phyloP scores from a whole-genome alignment of 2,329 filamentous ascomycete species.

The Harringtonia lauricola region DNA sequence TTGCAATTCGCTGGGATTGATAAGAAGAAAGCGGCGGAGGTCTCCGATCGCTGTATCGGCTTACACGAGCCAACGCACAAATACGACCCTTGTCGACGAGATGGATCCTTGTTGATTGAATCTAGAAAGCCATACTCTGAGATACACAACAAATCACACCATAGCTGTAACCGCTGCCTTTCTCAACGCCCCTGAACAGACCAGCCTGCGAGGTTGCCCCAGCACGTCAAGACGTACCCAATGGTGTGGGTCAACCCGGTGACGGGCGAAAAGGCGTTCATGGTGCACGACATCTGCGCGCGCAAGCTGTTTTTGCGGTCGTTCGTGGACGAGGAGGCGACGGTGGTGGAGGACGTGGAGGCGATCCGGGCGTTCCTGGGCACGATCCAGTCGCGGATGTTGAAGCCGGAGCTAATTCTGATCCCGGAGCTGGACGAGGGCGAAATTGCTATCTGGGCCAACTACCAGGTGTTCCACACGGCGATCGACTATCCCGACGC shows the following conservation, averaged over 20 bases:
- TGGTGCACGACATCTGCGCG: slow-evolving; percentile 29
- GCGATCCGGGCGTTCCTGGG: slow-evolving; percentile 24
- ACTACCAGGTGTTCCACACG: slow-evolving; percentile 29
- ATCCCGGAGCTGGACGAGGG: slow-evolving; percentile 27
- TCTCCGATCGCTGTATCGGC: too few species aligned
- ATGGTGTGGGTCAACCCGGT: slow-evolving; percentile 35
- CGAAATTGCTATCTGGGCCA: slow-evolving; percentile 33
- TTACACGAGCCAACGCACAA: too few species aligned
- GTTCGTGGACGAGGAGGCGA: slow-evolving; percentile 19
- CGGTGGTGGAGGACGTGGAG: slow-evolving; percentile 24
- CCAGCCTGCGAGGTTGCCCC: too few species aligned
- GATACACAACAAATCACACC: too few species aligned
- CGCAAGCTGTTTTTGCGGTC: slow-evolving; percentile 26
- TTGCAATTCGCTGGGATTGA: too few species aligned
- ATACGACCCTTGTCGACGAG: too few species aligned
- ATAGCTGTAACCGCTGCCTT: too few species aligned
- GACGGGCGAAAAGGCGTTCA: slow-evolving; percentile 28
- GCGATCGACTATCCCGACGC: slow-evolving; percentile 30
- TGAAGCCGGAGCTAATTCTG: slow-evolving; percentile 30
- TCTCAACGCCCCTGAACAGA: too few species aligned
- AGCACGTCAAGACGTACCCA: slow-evolving; percentile 29
- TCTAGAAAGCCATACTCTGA: too few species aligned
- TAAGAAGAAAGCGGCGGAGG: too few species aligned
- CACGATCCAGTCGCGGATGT: slow-evolving; percentile 25
- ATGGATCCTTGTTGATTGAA: too few species aligned